Conservation (phyloP, 257 asterid genomes). For the Solanum bukasovii region DNA sequence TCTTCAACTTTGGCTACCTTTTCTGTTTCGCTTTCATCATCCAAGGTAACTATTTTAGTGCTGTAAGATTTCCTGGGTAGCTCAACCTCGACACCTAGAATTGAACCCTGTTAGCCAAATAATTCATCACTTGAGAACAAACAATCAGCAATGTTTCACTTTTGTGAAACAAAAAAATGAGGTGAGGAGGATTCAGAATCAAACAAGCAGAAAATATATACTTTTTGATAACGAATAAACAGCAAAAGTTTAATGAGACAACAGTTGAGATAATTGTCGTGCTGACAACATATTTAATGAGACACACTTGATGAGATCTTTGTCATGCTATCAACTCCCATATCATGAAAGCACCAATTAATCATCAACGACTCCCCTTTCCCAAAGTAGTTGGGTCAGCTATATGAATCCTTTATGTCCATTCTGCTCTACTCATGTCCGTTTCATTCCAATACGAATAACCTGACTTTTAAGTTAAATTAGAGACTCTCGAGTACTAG, state of each 20-base stretch:
- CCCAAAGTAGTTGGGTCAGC: background rate
- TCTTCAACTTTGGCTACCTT: slow-evolving; percentile 39
- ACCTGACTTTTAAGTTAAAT: background rate
- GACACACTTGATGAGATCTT: background rate
- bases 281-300: background rate
- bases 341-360: background rate
- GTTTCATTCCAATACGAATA: background rate
- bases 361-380: background rate
- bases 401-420: background rate
- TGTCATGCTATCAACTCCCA: background rate
- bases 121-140: slow-evolving; percentile 57
- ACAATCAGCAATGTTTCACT: slow-evolving; percentile 15
- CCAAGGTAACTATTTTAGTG: slow-evolving; percentile 39
- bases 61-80: slow-evolving; percentile 53
- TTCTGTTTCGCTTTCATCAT: slow-evolving; percentile 19
- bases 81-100: slow-evolving; percentile 98
- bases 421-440: background rate
- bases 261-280: background rate
- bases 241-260: background rate
- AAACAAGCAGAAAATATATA: background rate
- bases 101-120: slow-evolving; percentile 99
- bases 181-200: background rate
- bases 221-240: background rate
- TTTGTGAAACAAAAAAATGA: slow-evolving; percentile 2
- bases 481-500: background rate